These are phyloP conservation scores for Entophlyctis luteolus DNA, from an alignment of 192 early-diverging fungal genomes.

Conservation along the genomic window DNA sequence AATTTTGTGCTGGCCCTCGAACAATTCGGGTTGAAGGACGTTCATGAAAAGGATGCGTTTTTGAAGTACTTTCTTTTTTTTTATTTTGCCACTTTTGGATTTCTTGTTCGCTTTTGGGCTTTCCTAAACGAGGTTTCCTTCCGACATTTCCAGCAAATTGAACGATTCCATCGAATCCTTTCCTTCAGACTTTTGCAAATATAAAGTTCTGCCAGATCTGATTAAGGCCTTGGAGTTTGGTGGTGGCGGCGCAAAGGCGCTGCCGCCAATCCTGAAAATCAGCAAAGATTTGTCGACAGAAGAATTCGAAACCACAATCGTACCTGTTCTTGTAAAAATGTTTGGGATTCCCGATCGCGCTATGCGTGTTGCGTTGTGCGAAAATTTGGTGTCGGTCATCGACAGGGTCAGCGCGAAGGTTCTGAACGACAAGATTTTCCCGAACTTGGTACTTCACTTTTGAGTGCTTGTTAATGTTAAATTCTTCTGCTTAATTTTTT, in stretches of 20 bases:
- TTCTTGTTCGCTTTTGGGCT: not conserved
- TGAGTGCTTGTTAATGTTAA: not conserved
- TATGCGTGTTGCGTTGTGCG: slow-evolving; percentile 79
- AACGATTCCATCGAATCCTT: slow-evolving; percentile 69
- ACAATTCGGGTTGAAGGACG: slow-evolving; percentile 85
- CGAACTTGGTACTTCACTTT: slow-evolving; percentile 61
- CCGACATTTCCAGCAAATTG: slow-evolving; percentile 53
- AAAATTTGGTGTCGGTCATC: slow-evolving; percentile 72
- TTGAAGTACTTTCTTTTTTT: slow-evolving; percentile 22
- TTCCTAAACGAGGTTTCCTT: not conserved
- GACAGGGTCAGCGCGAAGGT: slow-evolving; percentile 62
- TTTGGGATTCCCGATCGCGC: slow-evolving; percentile 84
- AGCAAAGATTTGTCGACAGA: slow-evolving; percentile 60
- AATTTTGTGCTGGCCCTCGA: slow-evolving; percentile 83
- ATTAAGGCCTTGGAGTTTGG: slow-evolving; percentile 61
- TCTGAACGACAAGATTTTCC: slow-evolving; percentile 79
- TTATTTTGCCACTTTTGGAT: not conserved
- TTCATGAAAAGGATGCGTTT: slow-evolving; percentile 80
- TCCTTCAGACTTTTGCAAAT: slow-evolving; percentile 74
- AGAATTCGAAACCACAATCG: slow-evolving; percentile 67
- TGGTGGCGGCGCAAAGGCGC: slow-evolving; percentile 42
- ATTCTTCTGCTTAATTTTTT: not conserved
- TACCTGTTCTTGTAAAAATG: slow-evolving; percentile 74
- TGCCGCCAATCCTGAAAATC: slow-evolving; percentile 79
- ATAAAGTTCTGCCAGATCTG: slow-evolving; percentile 69